Conservation (phyloP, 805 yeast species). For the Metschnikowia reukaufii region DNA sequence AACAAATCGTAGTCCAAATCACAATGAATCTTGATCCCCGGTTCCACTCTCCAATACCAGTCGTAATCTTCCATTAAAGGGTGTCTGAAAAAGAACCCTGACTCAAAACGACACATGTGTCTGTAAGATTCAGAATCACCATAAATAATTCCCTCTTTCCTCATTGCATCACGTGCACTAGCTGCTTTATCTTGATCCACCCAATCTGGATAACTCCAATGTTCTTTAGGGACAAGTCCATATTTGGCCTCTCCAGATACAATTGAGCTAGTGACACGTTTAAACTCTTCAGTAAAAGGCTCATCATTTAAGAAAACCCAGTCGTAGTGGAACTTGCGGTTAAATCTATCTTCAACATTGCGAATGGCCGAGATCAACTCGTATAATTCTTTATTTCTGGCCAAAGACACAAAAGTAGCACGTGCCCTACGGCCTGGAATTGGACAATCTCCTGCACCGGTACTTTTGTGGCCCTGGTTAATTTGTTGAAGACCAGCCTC, state of each 20-base stretch:
- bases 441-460: slow-evolving; percentile 8
- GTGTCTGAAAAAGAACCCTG: slow-evolving; percentile 24
- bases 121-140: slow-evolving; percentile 20
- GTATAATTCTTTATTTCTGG: slow-evolving; percentile 17
- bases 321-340: slow-evolving; percentile 24
- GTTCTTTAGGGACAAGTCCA: slow-evolving; percentile 23
- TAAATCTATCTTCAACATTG: slow-evolving; percentile 26
- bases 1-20: slow-evolving; percentile 29
- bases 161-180: slow-evolving; percentile 25
- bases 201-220: slow-evolving; percentile 24
- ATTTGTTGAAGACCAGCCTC: slow-evolving; percentile 14
- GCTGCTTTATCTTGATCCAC: slow-evolving; percentile 29
- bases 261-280: slow-evolving; percentile 15
- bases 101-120: slow-evolving; percentile 24
- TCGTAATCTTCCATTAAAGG: slow-evolving; percentile 23
- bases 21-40: slow-evolving; percentile 24
- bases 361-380: slow-evolving; percentile 21
- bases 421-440: slow-evolving; percentile 14
- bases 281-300: slow-evolving; percentile 25
- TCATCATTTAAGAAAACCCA: slow-evolving; percentile 29
- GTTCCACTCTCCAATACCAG: slow-evolving; percentile 30
- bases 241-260: slow-evolving; percentile 24
- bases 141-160: slow-evolving; percentile 31
- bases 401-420: slow-evolving; percentile 21
- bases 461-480: not conserved